Base-by-base conservation (phyloP, 352 stramenopile species). In the Peronosclerospora sorghi region DNA sequence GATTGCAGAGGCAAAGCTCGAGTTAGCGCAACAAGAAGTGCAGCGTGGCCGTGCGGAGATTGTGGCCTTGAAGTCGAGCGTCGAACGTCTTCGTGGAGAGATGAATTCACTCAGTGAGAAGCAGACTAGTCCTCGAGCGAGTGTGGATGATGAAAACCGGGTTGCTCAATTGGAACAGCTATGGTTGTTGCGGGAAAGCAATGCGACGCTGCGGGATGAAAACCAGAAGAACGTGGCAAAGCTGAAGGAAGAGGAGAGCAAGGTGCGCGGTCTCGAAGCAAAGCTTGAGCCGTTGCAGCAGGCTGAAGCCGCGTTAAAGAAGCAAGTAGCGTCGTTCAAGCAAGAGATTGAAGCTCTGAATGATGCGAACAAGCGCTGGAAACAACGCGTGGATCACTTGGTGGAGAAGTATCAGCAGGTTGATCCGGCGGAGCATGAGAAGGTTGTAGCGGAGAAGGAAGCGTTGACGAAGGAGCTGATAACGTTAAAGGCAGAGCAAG, bases 351-450 rank as follows among this genome's bases (percentile, higher is more conserved):
- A 52, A 30, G 68, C 64, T 19, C 46, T 86, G 1, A 70, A 59
- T 9, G 65, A 80, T 18, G 65, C 72, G 8, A 86, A 85, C 58
- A 77, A 72, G 47, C 64, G 72, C 21, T 89, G 77, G 77, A 89
- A 89, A 48, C 55, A 72, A 28, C 73, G 77, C 5, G 73, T 89
- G 13, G 72, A 86, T 30, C 77, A 89, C 41, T 26, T 89, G 39
- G 73, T 89, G 14, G 77, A 89, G 38, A 89, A 89, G 50, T 86
- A 86, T 35, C 73, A 89, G 39, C 77, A 89, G 42, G 44, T 89
- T 28, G 77, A 89, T 28, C 77, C 77, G 0, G 72, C 50, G 0
- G 77, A 86, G 43, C 59, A 84, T 39, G 77, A 86, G 30, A 77
- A 78, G 50, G 61, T 89, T 9, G 65, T 74, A 18, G 52, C 60